phyloP scores from a whole-genome alignment of 2,329 filamentous ascomycete species.

The Colletotrichum cereale region DNA sequence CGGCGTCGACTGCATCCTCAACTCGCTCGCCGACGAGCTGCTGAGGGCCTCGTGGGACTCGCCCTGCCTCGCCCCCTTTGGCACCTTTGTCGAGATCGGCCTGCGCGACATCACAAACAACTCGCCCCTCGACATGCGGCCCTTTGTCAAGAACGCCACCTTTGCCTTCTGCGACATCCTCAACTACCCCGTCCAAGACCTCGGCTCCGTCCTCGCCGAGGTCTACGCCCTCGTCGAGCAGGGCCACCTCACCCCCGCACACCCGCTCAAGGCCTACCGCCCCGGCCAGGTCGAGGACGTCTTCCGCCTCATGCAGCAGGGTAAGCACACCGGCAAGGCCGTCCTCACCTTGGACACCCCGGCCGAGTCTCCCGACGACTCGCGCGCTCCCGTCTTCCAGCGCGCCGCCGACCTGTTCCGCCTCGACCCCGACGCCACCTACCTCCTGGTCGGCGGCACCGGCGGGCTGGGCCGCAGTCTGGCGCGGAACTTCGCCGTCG shows the following conservation, averaged over 20 bases:
- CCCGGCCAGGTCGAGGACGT: constrained; percentile 49
- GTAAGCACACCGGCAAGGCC: constrained; percentile 57
- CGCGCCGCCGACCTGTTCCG: too few species aligned
- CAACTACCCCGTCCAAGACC: constrained; percentile 41
- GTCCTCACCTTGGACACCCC: too few species aligned
- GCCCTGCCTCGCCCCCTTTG: constrained; percentile 54
- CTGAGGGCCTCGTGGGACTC: constrained; percentile 51
- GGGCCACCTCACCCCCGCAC: too few species aligned
- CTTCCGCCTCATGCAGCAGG: constrained; percentile 55
- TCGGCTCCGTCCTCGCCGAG: constrained; percentile 45
- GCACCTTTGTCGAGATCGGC: constrained; percentile 57
- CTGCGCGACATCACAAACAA: constrained; percentile 53
- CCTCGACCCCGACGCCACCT: constrained; percentile 43
- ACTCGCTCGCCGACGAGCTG: constrained; percentile 52
- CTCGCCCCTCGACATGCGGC: constrained; percentile 57
- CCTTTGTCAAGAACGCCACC: constrained; percentile 54
- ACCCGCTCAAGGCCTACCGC: constrained; percentile 43
- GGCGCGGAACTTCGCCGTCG: constrained; percentile 43
- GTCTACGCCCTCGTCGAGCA: constrained; percentile 56
- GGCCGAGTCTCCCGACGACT: too few species aligned
- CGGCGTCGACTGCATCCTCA: constrained; percentile 51
- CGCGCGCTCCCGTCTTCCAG: too few species aligned
- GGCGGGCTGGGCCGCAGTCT: constrained; percentile 46
- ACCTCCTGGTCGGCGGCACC: constrained; percentile 49
- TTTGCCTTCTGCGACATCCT: constrained; percentile 51